A percentile compares a stretch with the other conserved stretches of the same genome.
Conservation (phyloP, 1,139 yeast genomes). For the Candida pseudocylindracea region DNA sequence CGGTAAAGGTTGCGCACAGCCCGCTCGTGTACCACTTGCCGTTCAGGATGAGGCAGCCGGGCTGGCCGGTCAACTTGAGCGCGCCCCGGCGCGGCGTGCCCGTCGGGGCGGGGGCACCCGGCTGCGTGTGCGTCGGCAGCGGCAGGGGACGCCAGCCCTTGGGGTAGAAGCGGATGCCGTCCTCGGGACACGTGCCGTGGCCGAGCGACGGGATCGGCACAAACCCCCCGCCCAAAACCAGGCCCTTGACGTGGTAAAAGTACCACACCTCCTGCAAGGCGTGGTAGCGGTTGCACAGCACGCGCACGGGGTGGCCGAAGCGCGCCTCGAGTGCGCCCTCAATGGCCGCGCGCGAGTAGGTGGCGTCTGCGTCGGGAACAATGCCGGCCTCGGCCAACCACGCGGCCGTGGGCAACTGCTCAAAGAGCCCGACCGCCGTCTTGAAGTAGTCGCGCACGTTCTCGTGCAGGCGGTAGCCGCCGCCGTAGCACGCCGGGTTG, state of each 20-base stretch:
- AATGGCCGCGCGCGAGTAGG: slow-evolving; percentile 46
- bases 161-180: slow-evolving; percentile 58
- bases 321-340: slow-evolving; percentile 35
- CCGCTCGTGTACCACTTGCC: slow-evolving; percentile 76
- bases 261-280: slow-evolving; percentile 85
- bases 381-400: slow-evolving; percentile 51
- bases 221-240: slow-evolving; percentile 44
- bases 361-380: slow-evolving; percentile 32
- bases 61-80: slow-evolving; percentile 27
- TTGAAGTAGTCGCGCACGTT: slow-evolving; percentile 66
- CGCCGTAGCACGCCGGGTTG: slow-evolving; percentile 41
- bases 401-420: slow-evolving; percentile 44
- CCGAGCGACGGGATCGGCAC: slow-evolving; percentile 37
- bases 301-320: slow-evolving; percentile 40
- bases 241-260: slow-evolving; percentile 59
- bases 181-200: slow-evolving; percentile 38
- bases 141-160: slow-evolving; percentile 19
- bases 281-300: slow-evolving; percentile 45
- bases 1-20: slow-evolving; percentile 59
- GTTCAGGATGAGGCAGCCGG: slow-evolving; percentile 65
- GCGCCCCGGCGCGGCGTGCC: slow-evolving; percentile 7
- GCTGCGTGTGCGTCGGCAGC: slow-evolving; percentile 12
- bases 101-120: slow-evolving; percentile 2
- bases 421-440: slow-evolving; percentile 39
- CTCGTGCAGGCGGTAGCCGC: slow-evolving; percentile 13